Percentiles rank a stretch among this genome's conserved stretches.
phyloP scores from a whole-genome alignment of 2,329 filamentous ascomycete genomes.

The Magnaporthales sp. region DNA sequence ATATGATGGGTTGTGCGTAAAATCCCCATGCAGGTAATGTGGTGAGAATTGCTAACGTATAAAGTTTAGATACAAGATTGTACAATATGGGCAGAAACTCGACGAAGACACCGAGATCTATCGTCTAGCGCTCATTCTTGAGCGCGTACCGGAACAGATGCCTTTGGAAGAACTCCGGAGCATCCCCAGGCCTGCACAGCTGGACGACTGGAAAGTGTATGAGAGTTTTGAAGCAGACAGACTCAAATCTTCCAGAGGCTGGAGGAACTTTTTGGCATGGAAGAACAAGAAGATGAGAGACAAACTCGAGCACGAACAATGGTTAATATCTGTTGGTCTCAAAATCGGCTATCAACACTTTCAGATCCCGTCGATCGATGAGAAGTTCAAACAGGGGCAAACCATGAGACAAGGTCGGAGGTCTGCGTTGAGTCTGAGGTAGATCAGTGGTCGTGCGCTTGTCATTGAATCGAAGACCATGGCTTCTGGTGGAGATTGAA shows the following conservation, averaged over 20 bases:
- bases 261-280: neutral
- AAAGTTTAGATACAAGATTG: constrained; percentile 36
- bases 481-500: neutral
- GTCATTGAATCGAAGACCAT: neutral
- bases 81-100: constrained; percentile 35
- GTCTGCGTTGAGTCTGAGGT: neutral
- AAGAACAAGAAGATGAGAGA: constrained; percentile 4
- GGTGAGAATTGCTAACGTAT: neutral
- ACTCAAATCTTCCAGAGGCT: constrained; percentile 15
- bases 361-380: neutral
- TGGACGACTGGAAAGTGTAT: constrained; percentile 47
- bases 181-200: constrained; percentile 43
- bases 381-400: neutral
- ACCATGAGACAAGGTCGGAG: constrained; percentile 2
- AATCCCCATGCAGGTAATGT: neutral
- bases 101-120: constrained; percentile 30
- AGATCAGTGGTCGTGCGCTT: neutral
- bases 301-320: constrained; percentile 4
- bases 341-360: constrained; percentile 1
- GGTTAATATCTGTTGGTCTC: constrained; percentile 7
- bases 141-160: constrained; percentile 32
- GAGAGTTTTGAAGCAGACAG: constrained; percentile 35
- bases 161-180: constrained; percentile 30
- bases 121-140: constrained; percentile 35
- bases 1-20: constrained; percentile 48